A percentile compares a stretch with the other conserved stretches of the same genome.
phyloP scores from a whole-genome alignment of 2,329 filamentous ascomycete genomes.

The Penicillium frequentans region DNA sequence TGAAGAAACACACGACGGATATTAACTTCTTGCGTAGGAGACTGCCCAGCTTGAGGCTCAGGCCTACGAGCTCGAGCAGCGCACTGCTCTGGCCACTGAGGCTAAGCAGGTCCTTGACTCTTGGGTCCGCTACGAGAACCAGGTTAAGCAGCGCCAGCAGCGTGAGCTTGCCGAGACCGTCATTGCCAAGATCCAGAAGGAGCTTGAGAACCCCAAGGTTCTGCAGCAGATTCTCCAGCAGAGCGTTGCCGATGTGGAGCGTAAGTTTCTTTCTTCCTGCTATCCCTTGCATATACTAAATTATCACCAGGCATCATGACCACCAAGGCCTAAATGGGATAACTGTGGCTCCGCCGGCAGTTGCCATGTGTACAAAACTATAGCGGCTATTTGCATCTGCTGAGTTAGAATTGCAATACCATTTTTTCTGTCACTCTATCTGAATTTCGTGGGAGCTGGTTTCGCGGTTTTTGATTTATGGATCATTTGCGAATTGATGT shows the following conservation, averaged over 20 bases:
- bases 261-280: conserved; percentile 53
- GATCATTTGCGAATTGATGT: background rate
- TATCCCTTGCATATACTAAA: conserved; percentile 17
- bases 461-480: background rate
- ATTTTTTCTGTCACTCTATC: conserved; percentile 24
- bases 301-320: conserved; percentile 37
- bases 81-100: conserved; percentile 86
- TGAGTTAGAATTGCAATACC: conserved; percentile 40
- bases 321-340: conserved; percentile 40
- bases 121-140: conserved; percentile 97
- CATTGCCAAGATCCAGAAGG: conserved; percentile 98
- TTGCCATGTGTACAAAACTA: conserved; percentile 44
- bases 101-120: conserved; percentile 95
- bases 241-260: conserved; percentile 94
- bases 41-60: conserved; percentile 93
- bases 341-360: conserved; percentile 29
- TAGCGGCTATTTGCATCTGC: conserved; percentile 36
- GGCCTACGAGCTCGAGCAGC: conserved; percentile 96
- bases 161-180: conserved; percentile 88
- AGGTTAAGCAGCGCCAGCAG: conserved; percentile 99
- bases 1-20: background rate
- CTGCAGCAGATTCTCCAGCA: conserved; percentile 98
- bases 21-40: conserved; percentile 61
- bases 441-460: background rate
- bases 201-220: conserved; percentile 95